Base-by-base conservation (phyloP, 352 stramenopile species). In the Thraustotheca clavata region DNA sequence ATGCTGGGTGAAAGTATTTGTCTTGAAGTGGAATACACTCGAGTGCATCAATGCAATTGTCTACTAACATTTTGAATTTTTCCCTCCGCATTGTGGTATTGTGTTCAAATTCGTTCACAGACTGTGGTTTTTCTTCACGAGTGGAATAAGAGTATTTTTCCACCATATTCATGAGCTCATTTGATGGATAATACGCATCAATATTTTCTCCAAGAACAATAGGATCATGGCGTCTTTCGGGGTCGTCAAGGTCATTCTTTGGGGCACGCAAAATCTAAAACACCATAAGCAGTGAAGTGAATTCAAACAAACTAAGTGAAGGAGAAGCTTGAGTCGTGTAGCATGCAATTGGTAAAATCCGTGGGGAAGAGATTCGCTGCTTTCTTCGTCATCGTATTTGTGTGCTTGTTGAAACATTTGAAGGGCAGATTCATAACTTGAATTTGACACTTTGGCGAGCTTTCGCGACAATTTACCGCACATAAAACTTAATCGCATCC, bases 391-490 rank as follows among this genome's bases (percentile, higher is more conserved):
- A 63, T 78, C 72, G 32, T 72, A 69, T 35, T 73, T 70, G 39
- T 93, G 81, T 0, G 83, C 83, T 29, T 67, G 76, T 2, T 70
- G 62, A 66, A 89, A 93, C 24, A 65, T 79, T 4, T 70, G 63
- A 16, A 86, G 66, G 69, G 72, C 67, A 90, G 89, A 63, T 86
- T 88, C 27, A 89, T 32, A 1, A 73, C 73, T 57, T 65, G n/a
- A n/a, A n/a, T n/a, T n/a, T n/a, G n/a, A n/a, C n/a, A n/a, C 46
- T 24, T 65, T 65, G 3, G 24, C 39, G 16, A 54, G 6, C 32
- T 93, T 93, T 4, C 81, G n/a, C 83, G 0, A 82, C 73, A 77
- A 93, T 89, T 46, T 88, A 91, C 16, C 77, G 59, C 49, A 91
- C 55, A 16, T 80, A 79, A 46, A 89, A 89, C 29, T 74, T 74